Percentiles rank a stretch among this genome's conserved stretches.
phyloP scores from a whole-genome alignment of 345 rosid genomes.

The Eucalyptus pauciflora region DNA sequence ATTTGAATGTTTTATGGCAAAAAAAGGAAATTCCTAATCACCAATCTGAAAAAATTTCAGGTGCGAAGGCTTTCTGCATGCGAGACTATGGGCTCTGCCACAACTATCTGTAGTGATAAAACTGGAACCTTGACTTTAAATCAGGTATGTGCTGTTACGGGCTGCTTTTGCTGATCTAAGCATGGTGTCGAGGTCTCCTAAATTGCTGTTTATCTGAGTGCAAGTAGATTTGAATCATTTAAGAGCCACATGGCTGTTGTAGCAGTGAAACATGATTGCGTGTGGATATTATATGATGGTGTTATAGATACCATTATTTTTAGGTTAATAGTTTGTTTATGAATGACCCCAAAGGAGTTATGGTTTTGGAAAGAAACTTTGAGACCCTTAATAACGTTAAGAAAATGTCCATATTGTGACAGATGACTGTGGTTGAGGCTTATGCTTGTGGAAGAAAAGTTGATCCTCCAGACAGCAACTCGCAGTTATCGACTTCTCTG shows the following conservation, averaged over 20 bases:
- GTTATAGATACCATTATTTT: background rate
- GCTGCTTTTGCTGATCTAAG: background rate
- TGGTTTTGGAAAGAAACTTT: background rate
- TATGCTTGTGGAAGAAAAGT: slow-evolving; percentile 49
- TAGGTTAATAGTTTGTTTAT: slow-evolving; percentile 27
- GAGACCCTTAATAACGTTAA: background rate
- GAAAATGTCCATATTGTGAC: background rate
- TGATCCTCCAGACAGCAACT: slow-evolving; percentile 35
- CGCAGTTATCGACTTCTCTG: slow-evolving; percentile 32
- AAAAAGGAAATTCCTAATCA: background rate
- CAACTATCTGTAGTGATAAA: slow-evolving; percentile 94
- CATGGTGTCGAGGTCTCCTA: background rate
- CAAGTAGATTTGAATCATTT: background rate
- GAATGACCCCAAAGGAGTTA: background rate
- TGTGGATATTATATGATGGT: background rate
- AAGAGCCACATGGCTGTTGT: background rate
- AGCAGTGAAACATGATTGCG: background rate
- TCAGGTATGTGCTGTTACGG: slow-evolving; percentile 18
- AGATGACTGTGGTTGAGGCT: slow-evolving; percentile 95
- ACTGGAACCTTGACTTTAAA: slow-evolving; percentile 88
- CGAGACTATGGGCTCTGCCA: slow-evolving; percentile 98
- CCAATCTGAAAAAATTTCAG: slow-evolving; percentile 16
- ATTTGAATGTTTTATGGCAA: background rate
- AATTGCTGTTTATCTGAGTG: background rate
- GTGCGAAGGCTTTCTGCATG: slow-evolving; percentile 98